Evolutionary conservation across 1,139 yeast genomes (phyloP).

Genomic region (Saccharomyces hybrid): DNA sequence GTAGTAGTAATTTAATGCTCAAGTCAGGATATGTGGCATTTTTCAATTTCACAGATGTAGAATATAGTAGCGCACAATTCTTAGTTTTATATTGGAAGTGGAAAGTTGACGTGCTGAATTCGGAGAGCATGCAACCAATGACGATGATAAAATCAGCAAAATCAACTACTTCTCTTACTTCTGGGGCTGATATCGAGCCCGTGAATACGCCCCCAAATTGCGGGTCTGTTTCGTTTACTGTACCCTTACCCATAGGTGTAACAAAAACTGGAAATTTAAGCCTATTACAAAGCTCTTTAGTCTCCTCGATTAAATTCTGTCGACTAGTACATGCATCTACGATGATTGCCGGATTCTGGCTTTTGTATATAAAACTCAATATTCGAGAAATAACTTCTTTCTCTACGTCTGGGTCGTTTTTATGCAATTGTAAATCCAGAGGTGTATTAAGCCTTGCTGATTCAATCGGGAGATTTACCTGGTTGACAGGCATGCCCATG

Average conservation of each 20-base stretch:
- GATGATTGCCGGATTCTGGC: constrained; percentile 61
- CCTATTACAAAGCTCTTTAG: constrained; percentile 47
- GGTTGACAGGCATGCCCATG: constrained; percentile 73
- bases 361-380: constrained; percentile 41
- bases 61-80: constrained; percentile 72
- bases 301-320: constrained; percentile 55
- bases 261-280: constrained; percentile 81
- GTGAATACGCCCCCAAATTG: constrained; percentile 80
- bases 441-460: constrained; percentile 48
- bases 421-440: constrained; percentile 47
- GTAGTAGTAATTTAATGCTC: constrained; percentile 59
- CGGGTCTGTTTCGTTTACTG: constrained; percentile 59
- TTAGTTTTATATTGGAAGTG: constrained; percentile 68
- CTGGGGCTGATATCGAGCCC: constrained; percentile 71
- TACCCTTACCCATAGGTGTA: constrained; percentile 88
- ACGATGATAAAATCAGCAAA: constrained; percentile 66
- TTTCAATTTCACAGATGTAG: constrained; percentile 66
- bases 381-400: constrained; percentile 58
- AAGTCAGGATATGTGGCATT: constrained; percentile 67
- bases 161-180: constrained; percentile 69
- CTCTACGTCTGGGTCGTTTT: constrained; percentile 59
- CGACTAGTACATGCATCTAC: constrained; percentile 84
- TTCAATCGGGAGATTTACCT: constrained; percentile 54
- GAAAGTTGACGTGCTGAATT: constrained; percentile 83
- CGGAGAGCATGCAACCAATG: constrained; percentile 72